Percentiles rank a stretch among this genome's conserved stretches.
Conservation (phyloP, 176 grass and related monocot species). For the Hyparrhenia diplandra region DNA sequence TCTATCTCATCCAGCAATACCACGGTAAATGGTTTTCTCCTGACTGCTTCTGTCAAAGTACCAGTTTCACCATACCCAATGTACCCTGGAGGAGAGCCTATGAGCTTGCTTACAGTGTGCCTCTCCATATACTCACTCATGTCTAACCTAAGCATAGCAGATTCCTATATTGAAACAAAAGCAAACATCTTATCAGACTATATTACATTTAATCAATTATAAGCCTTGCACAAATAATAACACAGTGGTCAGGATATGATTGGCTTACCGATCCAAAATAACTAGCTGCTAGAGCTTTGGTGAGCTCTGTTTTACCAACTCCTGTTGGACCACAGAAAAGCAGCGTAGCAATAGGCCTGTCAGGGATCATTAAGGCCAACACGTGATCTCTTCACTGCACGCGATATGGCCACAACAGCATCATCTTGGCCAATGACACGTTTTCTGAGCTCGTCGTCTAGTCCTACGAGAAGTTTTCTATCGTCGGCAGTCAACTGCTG, state of each 20-base stretch:
- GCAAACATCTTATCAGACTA: constrained; percentile 32
- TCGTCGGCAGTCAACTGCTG: constrained; percentile 90
- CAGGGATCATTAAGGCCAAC: constrained; percentile 89
- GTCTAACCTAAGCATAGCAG: constrained; percentile 85
- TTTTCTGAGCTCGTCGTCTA: constrained; percentile 78
- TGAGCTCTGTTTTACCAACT: constrained; percentile 96
- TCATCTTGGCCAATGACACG: constrained; percentile 95
- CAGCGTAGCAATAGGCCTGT: constrained; percentile 84
- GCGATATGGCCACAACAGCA: constrained; percentile 76
- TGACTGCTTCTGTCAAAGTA: constrained; percentile 92
- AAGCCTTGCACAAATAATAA: constrained; percentile 12
- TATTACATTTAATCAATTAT: background rate
- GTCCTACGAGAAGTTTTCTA: constrained; percentile 63
- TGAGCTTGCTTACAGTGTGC: constrained; percentile 94
- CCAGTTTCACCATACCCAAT: constrained; percentile 86
- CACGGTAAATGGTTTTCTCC: constrained; percentile 87
- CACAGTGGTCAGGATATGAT: constrained; percentile 1
- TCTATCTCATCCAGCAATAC: constrained; percentile 97
- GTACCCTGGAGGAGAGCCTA: constrained; percentile 97
- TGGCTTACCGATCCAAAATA: constrained; percentile 87
- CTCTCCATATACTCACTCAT: constrained; percentile 99
- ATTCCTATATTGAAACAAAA: constrained; percentile 59
- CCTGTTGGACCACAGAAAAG: constrained; percentile 96
- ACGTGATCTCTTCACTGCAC: constrained; percentile 87
- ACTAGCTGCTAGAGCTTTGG: constrained; percentile 78